Evolutionary conservation across 257 asterid species (phyloP).

Genomic region (Jacaranda mimosifolia): DNA sequence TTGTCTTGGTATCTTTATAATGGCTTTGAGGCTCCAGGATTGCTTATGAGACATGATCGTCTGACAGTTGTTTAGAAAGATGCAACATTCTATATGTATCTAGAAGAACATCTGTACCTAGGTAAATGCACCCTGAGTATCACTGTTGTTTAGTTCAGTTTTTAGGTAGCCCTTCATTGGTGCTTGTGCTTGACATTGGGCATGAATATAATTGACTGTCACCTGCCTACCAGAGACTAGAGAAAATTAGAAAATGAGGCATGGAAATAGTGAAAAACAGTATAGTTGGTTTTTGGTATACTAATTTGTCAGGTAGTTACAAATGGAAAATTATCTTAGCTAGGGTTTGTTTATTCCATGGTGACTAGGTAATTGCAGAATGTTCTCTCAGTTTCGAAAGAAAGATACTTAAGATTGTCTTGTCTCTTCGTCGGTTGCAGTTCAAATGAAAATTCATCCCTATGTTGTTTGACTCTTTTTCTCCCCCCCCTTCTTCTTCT

Average conservation of each 20-base stretch:
- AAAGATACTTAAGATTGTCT: conserved; percentile 19
- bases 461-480: too few species aligned
- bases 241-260: neutral
- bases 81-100: conserved; percentile 6
- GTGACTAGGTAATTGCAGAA: neutral
- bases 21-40: conserved; percentile 13
- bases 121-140: conserved; percentile 12
- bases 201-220: neutral
- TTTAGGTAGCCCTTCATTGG: neutral
- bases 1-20: neutral
- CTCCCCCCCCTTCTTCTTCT: neutral
- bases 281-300: conserved; percentile 9
- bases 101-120: neutral
- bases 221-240: conserved; percentile 3
- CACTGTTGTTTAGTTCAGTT: conserved; percentile 20
- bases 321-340: neutral
- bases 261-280: neutral
- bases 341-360: neutral
- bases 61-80: conserved; percentile 16
- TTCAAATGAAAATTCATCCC: conserved; percentile 16
- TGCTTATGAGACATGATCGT: conserved; percentile 1
- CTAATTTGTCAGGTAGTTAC: neutral
- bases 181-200: conserved; percentile 13
- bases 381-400: neutral
- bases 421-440: neutral